A percentile compares a stretch with the other conserved stretches of the same genome.
Evolutionary conservation across 2,329 filamentous ascomycete genomes (phyloP).

Genomic region (Ophiocordyceps camponoti-rufipedis): DNA sequence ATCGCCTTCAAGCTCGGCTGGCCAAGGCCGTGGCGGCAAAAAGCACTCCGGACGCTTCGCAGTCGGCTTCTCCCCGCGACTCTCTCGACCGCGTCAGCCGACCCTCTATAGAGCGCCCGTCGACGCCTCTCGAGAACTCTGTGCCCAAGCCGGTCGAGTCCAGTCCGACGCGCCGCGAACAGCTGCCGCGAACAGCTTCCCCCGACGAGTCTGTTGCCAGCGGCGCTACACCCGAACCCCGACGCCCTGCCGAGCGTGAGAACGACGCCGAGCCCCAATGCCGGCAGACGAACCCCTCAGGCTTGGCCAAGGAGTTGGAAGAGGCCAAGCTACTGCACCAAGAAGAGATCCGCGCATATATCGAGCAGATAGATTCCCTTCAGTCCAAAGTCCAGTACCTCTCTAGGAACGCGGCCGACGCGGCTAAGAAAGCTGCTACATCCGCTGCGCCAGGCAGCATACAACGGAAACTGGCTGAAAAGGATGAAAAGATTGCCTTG

Average conservation of each 20-base stretch:
- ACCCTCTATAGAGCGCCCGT: constrained; percentile 11
- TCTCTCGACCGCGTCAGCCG: constrained; percentile 16
- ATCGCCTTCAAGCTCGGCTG: constrained; percentile 74
- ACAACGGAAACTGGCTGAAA: constrained; percentile 71
- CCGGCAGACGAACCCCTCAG: constrained; percentile 1
- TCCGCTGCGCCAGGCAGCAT: constrained; percentile 42
- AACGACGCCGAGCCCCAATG: not conserved
- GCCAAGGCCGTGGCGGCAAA: constrained; percentile 74
- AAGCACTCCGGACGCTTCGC: constrained; percentile 28
- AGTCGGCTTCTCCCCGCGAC: constrained; percentile 13
- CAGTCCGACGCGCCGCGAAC: not conserved
- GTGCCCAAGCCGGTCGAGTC: not conserved
- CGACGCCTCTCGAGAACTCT: constrained; percentile 2
- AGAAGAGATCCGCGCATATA: constrained; percentile 66
- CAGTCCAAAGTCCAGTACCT: constrained; percentile 85
- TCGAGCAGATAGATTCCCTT: constrained; percentile 80
- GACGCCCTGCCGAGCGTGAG: no score
- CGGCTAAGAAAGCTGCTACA: constrained; percentile 51
- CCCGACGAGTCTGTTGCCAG: not conserved
- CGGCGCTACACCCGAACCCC: not conserved
- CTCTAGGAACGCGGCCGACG: constrained; percentile 58
- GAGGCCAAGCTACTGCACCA: constrained; percentile 31
- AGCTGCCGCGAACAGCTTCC: not conserved
- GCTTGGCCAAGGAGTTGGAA: constrained; percentile 6
- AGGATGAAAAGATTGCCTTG: constrained; percentile 75